Base-by-base conservation (phyloP, 2,329 filamentous ascomycete species). In the Daldinia sp. region DNA sequence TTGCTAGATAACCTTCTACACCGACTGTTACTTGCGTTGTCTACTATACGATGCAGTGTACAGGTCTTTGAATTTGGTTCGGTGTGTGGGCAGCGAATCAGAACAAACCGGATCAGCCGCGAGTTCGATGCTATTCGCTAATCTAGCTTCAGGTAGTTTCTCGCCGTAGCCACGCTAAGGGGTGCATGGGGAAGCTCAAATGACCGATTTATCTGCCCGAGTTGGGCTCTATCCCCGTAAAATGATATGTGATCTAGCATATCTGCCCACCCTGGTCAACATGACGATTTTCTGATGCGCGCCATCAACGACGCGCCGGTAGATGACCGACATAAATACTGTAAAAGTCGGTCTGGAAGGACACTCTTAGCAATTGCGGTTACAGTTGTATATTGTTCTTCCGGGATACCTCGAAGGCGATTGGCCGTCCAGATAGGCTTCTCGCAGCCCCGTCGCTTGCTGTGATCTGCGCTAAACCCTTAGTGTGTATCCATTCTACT, bases 351-450 rank as follows among this genome's bases (percentile, higher is more conserved):
- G 61, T 72, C 67, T 71, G 35, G 60, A 67, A 41, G 42, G 42
- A 54, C 37, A 35, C 37, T 56, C 57, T n/a, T 48, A 33, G 55
- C 30, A 55, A 63, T 57, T 56, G 55, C 64, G 42, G 67, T 66
- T 69, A 64, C 59, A 50, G 20, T 60, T 48, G 48, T 61, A 65
- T 68, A 65, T 68, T 68, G 62, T 59, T n/a, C 35, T 63, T 44
- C 51, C 48, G 56, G 42, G 41, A 58, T 64, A 66, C 18, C 55
- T 70, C 51, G 51, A 69, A 63, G 63, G 30, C 64, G 57, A 71
- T 71, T 71, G 69, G 69, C 20, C 63, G 60, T 70, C 46, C 23
- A 59, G 63, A 61, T 65, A 68, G 69, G 69, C 69, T 72, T 61
- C 61, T 72, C 67, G 67, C 67, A 72, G 67, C 67, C 64, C 64